Conservation (phyloP, 108 stramenopile species). For the Skeletonema marinoi region DNA sequence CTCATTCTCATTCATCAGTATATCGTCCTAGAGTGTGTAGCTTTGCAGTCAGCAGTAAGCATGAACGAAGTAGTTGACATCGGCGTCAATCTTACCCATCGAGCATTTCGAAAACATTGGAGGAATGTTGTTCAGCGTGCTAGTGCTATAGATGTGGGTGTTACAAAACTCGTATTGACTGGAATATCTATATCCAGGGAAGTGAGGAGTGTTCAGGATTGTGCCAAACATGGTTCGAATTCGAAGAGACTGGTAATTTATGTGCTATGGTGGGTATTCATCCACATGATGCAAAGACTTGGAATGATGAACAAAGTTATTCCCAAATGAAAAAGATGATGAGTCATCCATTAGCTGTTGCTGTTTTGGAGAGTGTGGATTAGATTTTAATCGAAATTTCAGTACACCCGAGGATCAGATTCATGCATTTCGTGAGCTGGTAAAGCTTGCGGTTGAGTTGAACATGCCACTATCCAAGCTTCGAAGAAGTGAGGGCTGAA, state of each 20-base stretch:
- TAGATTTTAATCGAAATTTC: conserved; percentile 64
- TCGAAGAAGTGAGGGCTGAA: too few relatives aligned
- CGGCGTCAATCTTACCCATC: conserved; percentile 52
- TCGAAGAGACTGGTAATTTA: conserved; percentile 46
- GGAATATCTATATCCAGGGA: conserved; percentile 34
- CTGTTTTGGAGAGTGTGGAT: conserved; percentile 58
- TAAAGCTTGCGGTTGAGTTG: conserved; percentile 44
- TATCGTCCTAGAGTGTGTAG: too few relatives aligned
- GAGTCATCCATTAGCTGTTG: conserved; percentile 44
- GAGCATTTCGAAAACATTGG: conserved; percentile 50
- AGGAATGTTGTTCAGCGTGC: conserved; percentile 49
- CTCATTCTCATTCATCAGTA: too few relatives aligned
- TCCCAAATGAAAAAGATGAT: conserved; percentile 11
- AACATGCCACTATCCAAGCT: conserved; percentile 51
- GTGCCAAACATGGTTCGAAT: conserved; percentile 47
- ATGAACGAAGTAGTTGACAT: conserved; percentile 8
- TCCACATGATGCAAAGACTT: conserved; percentile 60
- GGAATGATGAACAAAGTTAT: conserved; percentile 15
- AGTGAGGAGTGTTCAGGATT: conserved; percentile 42
- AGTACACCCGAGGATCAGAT: conserved; percentile 41
- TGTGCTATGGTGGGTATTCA: conserved; percentile 51
- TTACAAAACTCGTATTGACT: conserved; percentile 48
- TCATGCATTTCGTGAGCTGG: conserved; percentile 53
- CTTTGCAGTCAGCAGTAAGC: too few relatives aligned
- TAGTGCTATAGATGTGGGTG: conserved; percentile 52